Evolutionary conservation across 768 basidiomycete genomes (phyloP), one percentile per base, ranked within the genome.

Genomic region (Rhodotorula taiwanensis): DNA sequence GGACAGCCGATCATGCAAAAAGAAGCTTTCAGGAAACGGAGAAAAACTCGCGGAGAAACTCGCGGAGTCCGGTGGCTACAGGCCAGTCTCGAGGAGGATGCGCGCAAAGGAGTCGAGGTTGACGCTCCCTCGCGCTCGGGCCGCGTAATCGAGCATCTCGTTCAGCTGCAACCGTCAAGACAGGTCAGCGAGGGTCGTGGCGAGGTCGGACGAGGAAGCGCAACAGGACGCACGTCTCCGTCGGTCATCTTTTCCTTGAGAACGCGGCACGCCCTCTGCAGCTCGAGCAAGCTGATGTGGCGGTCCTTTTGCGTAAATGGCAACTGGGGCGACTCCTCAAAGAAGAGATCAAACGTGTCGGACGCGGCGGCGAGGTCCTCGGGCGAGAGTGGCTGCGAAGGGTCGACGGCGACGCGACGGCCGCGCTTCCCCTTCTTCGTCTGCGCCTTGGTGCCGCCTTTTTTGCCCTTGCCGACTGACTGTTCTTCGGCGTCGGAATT

Each of bases 131-230:
- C 31, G 45, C 8, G 45, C 60, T 16, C 28, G 36, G 1, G 51
- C 54, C 3, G 68, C 71, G 28, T 67, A 66, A 33, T 70, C 71
- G 11, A 72, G 66, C 71, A 72, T 70, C 48, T 72, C 71, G n/a
- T 47, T 55, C 23, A 70, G 62, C 71, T 72, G 57, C 14, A 23
- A 13, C 5, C 27, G 23, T 13, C 7, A 30, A 14, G 36, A n/a
- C 10, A 31, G 16, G 31, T 16, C n/a, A 41, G n/a, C 21, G 4
- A 18, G n/a, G 27, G 18, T 13, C 30, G 27, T 0, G 25, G 27
- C 27, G 28, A 48, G 2, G 34, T 0, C 13, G 45, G 9, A 30
- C 18, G 25, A n/a, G 25, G 2, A 9, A 49, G 52, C 14, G 33
- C 5, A 20, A 5, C 23, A n/a, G n/a, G 14, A 47, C 67, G 42